Percentiles rank a stretch among this genome's conserved stretches.
Conservation (phyloP, 345 rosid genomes). For the Xanthoceras sorbifolium region DNA sequence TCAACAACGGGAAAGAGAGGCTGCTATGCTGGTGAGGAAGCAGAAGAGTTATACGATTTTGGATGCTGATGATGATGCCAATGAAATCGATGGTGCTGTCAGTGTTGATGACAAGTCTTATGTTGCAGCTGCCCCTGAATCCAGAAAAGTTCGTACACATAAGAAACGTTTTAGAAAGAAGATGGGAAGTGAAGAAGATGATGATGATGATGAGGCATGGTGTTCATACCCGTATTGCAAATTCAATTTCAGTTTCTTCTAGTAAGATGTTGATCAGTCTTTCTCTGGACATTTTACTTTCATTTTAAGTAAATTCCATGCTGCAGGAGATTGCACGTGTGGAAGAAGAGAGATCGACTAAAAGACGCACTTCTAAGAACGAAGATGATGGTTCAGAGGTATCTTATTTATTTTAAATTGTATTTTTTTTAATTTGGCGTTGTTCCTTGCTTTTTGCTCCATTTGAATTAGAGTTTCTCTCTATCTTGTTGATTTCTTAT, state of each 20-base stretch:
- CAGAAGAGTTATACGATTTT: constrained; percentile 63
- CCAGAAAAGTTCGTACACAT: constrained; percentile 43
- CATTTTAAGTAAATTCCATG: constrained; percentile 23
- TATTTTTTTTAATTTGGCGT: constrained; percentile 9
- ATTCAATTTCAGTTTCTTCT: constrained; percentile 20
- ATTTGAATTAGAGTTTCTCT: background rate
- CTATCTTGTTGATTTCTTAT: constrained; percentile 1
- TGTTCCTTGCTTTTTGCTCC: background rate
- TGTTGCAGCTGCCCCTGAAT: constrained; percentile 32
- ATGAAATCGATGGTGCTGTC: constrained; percentile 28
- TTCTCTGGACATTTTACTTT: constrained; percentile 16
- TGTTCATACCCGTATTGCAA: constrained; percentile 31
- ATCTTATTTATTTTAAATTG: constrained; percentile 24
- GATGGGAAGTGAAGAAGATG: constrained; percentile 66
- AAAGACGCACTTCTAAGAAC: constrained; percentile 52
- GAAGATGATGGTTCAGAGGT: constrained; percentile 85
- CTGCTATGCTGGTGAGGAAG: constrained; percentile 75
- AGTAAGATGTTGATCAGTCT: constrained; percentile 23
- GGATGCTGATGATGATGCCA: constrained; percentile 74
- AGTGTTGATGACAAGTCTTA: constrained; percentile 37
- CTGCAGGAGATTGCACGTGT: constrained; percentile 52
- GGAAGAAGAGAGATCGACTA: constrained; percentile 53
- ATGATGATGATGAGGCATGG: constrained; percentile 68
- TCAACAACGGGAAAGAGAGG: constrained; percentile 84
- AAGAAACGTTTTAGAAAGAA: constrained; percentile 88